Conservation (phyloP, 805 yeast genomes). For the Candida hungchunana region DNA sequence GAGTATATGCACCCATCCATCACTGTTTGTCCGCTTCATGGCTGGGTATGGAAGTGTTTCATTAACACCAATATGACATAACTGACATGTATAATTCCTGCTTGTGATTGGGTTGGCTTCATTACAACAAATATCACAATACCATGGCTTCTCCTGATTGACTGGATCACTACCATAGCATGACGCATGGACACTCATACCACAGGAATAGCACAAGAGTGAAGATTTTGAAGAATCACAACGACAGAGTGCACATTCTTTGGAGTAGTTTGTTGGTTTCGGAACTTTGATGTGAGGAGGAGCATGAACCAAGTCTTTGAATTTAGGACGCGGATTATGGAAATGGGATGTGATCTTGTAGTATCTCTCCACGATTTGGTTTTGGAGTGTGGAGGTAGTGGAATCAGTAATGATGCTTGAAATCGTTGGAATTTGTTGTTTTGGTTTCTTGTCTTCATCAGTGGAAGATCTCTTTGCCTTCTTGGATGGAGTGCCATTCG, state of each 20-base stretch:
- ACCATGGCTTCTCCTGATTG: slow-evolving; percentile 40
- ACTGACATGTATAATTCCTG: slow-evolving; percentile 54
- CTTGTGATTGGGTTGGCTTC: slow-evolving; percentile 56
- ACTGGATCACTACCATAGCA: slow-evolving; percentile 55
- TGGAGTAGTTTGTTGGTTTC: slow-evolving; percentile 18
- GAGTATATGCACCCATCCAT: slow-evolving; percentile 72
- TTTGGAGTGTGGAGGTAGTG: slow-evolving; percentile 5
- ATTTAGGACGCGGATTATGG: slow-evolving; percentile 17
- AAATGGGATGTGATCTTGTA: slow-evolving; percentile 14
- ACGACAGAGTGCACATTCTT: slow-evolving; percentile 62
- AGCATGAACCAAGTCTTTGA: slow-evolving; percentile 17
- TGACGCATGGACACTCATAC: slow-evolving; percentile 59
- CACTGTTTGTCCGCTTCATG: slow-evolving; percentile 60
- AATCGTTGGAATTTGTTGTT: not conserved
- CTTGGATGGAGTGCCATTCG: slow-evolving; percentile 3
- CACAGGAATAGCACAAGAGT: slow-evolving; percentile 61
- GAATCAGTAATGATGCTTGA: slow-evolving; percentile 6
- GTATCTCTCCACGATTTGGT: slow-evolving; percentile 16
- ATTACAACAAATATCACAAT: slow-evolving; percentile 76
- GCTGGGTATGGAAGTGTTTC: slow-evolving; percentile 47
- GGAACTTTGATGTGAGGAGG: slow-evolving; percentile 1
- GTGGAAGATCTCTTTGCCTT: slow-evolving; percentile 1
- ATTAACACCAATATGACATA: slow-evolving; percentile 40
- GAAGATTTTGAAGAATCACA: slow-evolving; percentile 35
- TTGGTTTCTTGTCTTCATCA: slow-evolving; percentile 5